These are phyloP conservation scores for Euptelea pleiosperma DNA, from an alignment of 164 flowering plant species.

Conservation along the genomic window DNA sequence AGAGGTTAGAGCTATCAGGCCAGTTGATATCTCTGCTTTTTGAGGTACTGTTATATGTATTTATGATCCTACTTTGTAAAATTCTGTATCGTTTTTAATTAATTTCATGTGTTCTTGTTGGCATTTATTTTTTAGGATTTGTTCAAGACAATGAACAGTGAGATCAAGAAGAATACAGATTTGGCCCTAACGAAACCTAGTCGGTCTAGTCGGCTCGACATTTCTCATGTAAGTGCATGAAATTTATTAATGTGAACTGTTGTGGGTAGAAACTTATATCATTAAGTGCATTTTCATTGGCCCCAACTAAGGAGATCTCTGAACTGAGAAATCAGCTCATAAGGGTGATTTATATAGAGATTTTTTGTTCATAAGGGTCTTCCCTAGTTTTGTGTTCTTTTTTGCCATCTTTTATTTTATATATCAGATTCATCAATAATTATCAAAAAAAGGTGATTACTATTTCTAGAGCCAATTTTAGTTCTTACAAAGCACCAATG, in stretches of 20 bases:
- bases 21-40: slow-evolving; percentile 81
- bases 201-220: slow-evolving; percentile 54
- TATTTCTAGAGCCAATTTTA: too few species aligned
- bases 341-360: background rate
- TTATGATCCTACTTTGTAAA: background rate
- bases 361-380: background rate
- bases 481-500: too few species aligned
- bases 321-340: background rate
- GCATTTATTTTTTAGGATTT: slow-evolving; percentile 52
- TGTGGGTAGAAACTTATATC: background rate
- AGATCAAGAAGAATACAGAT: slow-evolving; percentile 35
- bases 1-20: slow-evolving; percentile 92
- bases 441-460: too few species aligned
- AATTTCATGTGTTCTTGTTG: background rate
- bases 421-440: too few species aligned
- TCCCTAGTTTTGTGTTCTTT: too few species aligned
- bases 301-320: background rate
- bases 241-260: background rate
- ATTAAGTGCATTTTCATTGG: background rate
- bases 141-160: slow-evolving; percentile 76
- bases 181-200: slow-evolving; percentile 28
- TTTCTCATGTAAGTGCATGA: slow-evolving; percentile 41
- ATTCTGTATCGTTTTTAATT: background rate
- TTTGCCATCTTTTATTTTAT: too few species aligned
- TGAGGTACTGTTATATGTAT: slow-evolving; percentile 48